Base-by-base conservation (phyloP, 2,329 filamentous ascomycete species). In the Arthrocladium fulminans region DNA sequence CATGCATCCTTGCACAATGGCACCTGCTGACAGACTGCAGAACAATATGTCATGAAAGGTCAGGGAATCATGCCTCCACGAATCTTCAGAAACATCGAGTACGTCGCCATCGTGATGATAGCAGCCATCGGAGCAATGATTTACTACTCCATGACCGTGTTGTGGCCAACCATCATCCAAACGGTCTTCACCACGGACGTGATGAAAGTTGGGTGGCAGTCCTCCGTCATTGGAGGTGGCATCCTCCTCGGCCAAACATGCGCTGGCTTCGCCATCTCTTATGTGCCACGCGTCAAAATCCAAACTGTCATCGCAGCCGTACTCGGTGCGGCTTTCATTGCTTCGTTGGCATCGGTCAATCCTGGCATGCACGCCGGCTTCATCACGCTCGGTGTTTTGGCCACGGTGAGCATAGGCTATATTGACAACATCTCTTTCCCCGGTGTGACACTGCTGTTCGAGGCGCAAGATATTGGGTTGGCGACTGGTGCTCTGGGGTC, bases 111-210 rank as follows among this genome's bases (percentile, higher is more conserved):
- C 44, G 60, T 69, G 25, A 49, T 59, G 63, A 19, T 27, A 39
- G 70, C 68, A 1, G 60, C 62, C 2, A 62, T 71, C 34, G 67
- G 63, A 12, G 65, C 65, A 23, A 71, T 70, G 65, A 59, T 71
- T 8, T 74, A 71, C 58, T 73, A 69, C 57, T 63, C 62, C 12
- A 57, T 73, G 50, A 71, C 63, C 5, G 60, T 73, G 10, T 61
- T 73, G 13, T 73, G 70, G 70, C 71, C 70, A 2, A 64, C 64
- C 7, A 64, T 68, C 20, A 66, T 73, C 49, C 47, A 48, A n/a
- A 54, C 59, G 8, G 53, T 72, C 9, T 73, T 67, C 59, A 65
- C 64, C 6, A 63, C 59, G 8, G 47, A 49, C 19, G 10, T 39
- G 3, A 35, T 34, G 40, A 13, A 42, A n/a, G 24, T 23, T 6